A percentile compares a stretch with the other conserved stretches of the same genome.
These are phyloP conservation scores for Aspergillus homomorphus DNA, from an alignment of 495 filamentous ascomycete genomes.

Conservation along the genomic window DNA sequence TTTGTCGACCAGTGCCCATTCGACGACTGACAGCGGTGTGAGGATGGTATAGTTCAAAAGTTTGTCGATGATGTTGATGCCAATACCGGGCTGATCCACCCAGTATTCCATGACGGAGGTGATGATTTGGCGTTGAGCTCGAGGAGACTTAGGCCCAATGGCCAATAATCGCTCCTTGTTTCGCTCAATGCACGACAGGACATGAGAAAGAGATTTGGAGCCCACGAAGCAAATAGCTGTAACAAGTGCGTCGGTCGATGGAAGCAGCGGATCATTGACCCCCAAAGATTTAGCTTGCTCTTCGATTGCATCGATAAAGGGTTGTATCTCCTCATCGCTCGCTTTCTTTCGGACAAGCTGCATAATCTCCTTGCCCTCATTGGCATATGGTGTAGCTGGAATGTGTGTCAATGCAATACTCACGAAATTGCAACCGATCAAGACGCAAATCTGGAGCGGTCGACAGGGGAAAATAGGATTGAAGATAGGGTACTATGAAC, in stretches of 20 bases:
- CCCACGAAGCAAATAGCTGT: conserved; percentile 90
- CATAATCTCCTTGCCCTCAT: conserved; percentile 75
- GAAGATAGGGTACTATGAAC: conserved; percentile 21
- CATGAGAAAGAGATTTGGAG: conserved; percentile 91
- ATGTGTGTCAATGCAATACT: conserved; percentile 6
- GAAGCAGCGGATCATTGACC: conserved; percentile 68
- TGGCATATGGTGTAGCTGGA: conserved; percentile 73
- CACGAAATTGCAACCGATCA: background rate
- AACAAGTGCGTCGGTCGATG: conserved; percentile 87
- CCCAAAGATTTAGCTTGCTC: conserved; percentile 63
- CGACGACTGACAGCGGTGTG: conserved; percentile 72
- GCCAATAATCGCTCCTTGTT: conserved; percentile 86
- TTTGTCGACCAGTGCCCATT: conserved; percentile 76
- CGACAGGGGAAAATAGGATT: background rate
- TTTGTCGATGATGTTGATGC: conserved; percentile 92
- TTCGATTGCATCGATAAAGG: conserved; percentile 73
- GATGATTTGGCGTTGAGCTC: conserved; percentile 82
- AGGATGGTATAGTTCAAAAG: conserved; percentile 96
- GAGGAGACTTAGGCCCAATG: conserved; percentile 67
- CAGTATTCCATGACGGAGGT: conserved; percentile 89
- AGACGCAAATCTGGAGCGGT: background rate
- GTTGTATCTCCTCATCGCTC: conserved; percentile 74
- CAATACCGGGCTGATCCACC: conserved; percentile 87
- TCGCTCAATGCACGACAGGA: conserved; percentile 91
- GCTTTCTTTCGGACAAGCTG: conserved; percentile 79